phyloP scores from a whole-genome alignment of 805 yeast genomes.

The Starmerella sirachaensis region DNA sequence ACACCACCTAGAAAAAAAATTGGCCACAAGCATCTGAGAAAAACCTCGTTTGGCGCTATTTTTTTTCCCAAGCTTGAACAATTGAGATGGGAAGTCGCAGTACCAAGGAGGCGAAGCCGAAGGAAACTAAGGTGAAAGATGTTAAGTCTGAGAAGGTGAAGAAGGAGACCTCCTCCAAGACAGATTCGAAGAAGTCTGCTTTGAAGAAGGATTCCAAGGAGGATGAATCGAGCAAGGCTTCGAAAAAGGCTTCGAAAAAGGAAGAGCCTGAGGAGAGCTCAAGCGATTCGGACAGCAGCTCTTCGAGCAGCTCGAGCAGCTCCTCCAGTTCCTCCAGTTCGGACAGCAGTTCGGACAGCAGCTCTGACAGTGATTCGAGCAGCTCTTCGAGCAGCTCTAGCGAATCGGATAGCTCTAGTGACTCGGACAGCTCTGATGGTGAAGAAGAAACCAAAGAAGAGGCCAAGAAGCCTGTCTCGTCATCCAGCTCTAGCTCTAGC shows the following conservation, averaged over 20 bases:
- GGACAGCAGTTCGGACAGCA: conserved; percentile 16
- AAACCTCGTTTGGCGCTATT: too few species aligned
- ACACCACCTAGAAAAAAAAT: too few species aligned
- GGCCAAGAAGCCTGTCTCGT: conserved; percentile 13
- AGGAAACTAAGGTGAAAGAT: too few species aligned
- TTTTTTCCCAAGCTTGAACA: too few species aligned
- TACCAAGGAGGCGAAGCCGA: too few species aligned
- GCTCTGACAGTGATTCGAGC: conserved; percentile 20
- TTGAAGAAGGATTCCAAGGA: conserved; percentile 2
- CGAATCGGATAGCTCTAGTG: conserved; percentile 23
- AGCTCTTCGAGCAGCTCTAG: conserved; percentile 24
- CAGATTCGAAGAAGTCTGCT: conserved; percentile 6
- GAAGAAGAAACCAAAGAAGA: conserved; percentile 7
- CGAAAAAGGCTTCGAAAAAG: conserved; percentile 3
- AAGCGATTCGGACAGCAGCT: conserved; percentile 12
- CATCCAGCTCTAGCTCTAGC: conserved; percentile 4
- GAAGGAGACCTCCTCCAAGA: conserved; percentile 7
- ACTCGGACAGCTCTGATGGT: conserved; percentile 13
- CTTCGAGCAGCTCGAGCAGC: conserved; percentile 23
- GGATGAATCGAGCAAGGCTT: conserved; percentile 14
- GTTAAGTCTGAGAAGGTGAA: conserved; percentile 13
- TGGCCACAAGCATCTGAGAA: too few species aligned
- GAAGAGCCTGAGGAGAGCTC: not conserved
- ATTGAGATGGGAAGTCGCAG: too few species aligned
- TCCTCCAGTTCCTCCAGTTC: conserved; percentile 24